Base-by-base conservation (phyloP, 2,329 filamentous ascomycete species). In the Colletotrichum noveboracense region DNA sequence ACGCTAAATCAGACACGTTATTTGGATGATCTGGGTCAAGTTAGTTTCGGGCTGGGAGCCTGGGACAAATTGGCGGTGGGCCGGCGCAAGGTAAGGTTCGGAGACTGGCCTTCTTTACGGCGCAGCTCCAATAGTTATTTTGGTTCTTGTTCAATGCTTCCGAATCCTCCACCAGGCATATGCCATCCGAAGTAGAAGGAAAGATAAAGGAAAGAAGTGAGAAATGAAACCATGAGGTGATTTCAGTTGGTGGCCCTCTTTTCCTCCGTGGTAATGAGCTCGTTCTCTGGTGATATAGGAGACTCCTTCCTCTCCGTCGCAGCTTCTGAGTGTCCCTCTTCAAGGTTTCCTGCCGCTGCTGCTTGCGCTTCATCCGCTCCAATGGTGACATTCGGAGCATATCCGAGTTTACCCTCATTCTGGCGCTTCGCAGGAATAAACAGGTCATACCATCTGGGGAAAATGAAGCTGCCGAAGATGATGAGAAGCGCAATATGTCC, bases 391-490 rank as follows among this genome's bases (percentile, higher is more conserved):
- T 67, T 55, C 3, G 79, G 76, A 2, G 77, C 80, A 52, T 79
- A 80, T 21, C 79, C 69, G 14, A 82, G 78, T 70, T 81, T 85
- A 10, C 89, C 89, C 69, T 91, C 89, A 9, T 81, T 81, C 1
- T 85, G 83, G 2, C 90, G 85, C 4, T 84, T 78, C 0, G 84
- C 78, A 1, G 90, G 89, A 38, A 92, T 87, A 38, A 92, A 86
- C 6, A 86, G 81, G 77, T 90, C 85, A 77, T 88, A 91, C 82
- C 89, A 92, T 12, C 88, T 84, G 4, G 90, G 90, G 34, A 90
- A 80, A 7, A 91, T 82, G 55, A 90, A 86, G 7, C 89, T 89
- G 3, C 87, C 67, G 3, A 87, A 80, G 34, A 91, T 85, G 12
- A 87, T 78, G 1, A 90, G 56, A 52, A 92, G 80, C 6, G 85